These are phyloP conservation scores for Termitomyces sp. DNA, from an alignment of 1,284 basidiomycete genomes.

Conservation along the genomic window DNA sequence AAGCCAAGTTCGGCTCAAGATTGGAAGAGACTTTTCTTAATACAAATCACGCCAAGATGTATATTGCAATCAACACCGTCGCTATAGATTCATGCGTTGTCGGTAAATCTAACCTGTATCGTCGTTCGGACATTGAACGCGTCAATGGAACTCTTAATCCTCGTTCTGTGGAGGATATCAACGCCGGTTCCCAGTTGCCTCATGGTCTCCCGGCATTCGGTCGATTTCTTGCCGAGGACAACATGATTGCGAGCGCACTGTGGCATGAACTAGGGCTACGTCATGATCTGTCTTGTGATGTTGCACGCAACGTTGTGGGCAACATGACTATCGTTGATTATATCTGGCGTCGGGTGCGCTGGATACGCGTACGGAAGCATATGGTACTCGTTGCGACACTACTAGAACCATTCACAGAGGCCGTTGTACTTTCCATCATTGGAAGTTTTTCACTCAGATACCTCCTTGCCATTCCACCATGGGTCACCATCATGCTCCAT, in stretches of 20 bases:
- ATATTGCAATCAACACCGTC: conserved; percentile 88
- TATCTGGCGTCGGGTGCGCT: conserved; percentile 80
- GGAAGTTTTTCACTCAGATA: conserved; percentile 52
- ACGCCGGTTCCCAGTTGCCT: conserved; percentile 27
- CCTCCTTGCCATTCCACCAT: conserved; percentile 46
- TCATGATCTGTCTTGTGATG: conserved; percentile 85
- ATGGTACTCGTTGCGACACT: conserved; percentile 85
- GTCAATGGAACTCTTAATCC: conserved; percentile 59
- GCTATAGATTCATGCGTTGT: conserved; percentile 94
- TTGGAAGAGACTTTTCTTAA: conserved; percentile 95
- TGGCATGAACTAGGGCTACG: conserved; percentile 88
- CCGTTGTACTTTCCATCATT: conserved; percentile 64
- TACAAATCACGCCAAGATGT: conserved; percentile 99
- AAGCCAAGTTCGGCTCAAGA: conserved; percentile 67
- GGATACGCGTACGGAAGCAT: conserved; percentile 91
- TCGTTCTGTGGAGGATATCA: conserved; percentile 18
- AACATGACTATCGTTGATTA: conserved; percentile 80
- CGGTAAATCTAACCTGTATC: conserved; percentile 95
- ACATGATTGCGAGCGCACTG: conserved; percentile 85
- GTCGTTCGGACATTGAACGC: conserved; percentile 80
- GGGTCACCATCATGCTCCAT: conserved; percentile 54
- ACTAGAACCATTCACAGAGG: conserved; percentile 88
- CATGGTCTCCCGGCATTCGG: conserved; percentile 76
- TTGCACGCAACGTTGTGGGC: conserved; percentile 85
- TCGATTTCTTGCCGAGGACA: conserved; percentile 90